phyloP scores from a whole-genome alignment of 1,284 basidiomycete species.

The Cutaneotrichosporon dermatis region DNA sequence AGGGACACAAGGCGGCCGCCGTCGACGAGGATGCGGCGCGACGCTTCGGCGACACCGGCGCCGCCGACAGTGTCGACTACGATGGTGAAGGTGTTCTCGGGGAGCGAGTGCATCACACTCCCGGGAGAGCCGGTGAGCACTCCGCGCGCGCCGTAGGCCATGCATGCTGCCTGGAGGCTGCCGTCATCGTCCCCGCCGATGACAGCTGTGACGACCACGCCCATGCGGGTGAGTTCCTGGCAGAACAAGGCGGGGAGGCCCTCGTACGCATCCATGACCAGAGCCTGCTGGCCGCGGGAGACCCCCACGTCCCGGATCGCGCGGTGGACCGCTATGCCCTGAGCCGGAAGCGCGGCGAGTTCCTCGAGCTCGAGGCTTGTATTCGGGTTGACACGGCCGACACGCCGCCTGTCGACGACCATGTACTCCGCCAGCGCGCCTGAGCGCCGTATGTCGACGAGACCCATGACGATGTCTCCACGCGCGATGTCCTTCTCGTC shows the following conservation, averaged over 20 bases:
- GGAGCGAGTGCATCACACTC: constrained; percentile 37
- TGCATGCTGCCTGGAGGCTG: constrained; percentile 24
- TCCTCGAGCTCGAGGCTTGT: constrained; percentile 61
- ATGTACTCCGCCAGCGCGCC: constrained; percentile 80
- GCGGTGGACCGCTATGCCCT: constrained; percentile 70
- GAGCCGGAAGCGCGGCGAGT: constrained; percentile 69
- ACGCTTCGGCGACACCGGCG: constrained; percentile 66
- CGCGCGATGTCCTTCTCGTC: constrained; percentile 67
- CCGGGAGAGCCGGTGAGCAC: constrained; percentile 42
- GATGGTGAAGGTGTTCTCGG: constrained; percentile 59
- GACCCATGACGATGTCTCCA: constrained; percentile 77
- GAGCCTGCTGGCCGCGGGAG: constrained; percentile 51
- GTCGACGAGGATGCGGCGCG: constrained; percentile 57
- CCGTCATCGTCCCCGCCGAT: constrained; percentile 32
- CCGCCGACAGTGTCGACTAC: constrained; percentile 78
- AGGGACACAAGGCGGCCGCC: constrained; percentile 33
- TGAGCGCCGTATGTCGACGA: constrained; percentile 69
- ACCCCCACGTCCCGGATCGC: constrained; percentile 58
- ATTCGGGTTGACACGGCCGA: constrained; percentile 60
- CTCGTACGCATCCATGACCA: constrained; percentile 70
- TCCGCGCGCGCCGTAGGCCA: constrained; percentile 42
- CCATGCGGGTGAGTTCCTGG: constrained; percentile 59
- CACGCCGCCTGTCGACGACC: constrained; percentile 68
- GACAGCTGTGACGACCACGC: constrained; percentile 42
- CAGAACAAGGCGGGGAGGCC: constrained; percentile 69